Base-by-base conservation (phyloP, 2,329 filamentous ascomycete genomes). In the Talaromyces sp. region DNA sequence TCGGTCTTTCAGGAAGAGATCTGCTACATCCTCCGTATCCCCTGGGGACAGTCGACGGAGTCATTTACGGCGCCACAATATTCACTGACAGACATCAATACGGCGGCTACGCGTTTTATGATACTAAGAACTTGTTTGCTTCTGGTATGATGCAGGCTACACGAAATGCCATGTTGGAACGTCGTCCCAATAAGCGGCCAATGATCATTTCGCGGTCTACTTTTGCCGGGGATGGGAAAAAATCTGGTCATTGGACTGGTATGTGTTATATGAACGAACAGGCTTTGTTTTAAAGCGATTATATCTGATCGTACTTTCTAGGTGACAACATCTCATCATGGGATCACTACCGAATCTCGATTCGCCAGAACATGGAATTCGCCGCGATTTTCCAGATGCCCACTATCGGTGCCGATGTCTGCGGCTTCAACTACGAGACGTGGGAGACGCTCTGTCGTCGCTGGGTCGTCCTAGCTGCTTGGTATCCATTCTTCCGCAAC, bases 181-280 rank as follows among this genome's bases (percentile, higher is more conserved):
- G 89, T 8, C 84, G 88, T 0, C 88, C 89, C 0, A 72, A 73
- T 0, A 75, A 85, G 5, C 84, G 89, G 0, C 89, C 90, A 1
- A 71, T 93, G 61, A 79, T 93, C 52, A 89, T 93, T 65, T 91
- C 89, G 0, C 86, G 90, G 26, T 89, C 86, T 19, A 92, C 89
- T 0, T 93, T 90, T 68, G 86, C 88, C 2, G 89, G 90, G 4
- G 85, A 87, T 0, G 90, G 90, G 4, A 69, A 76, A 35, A 75
- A 82, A 56, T 81, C 84, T 24, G 81, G 82, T 5, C 83, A 86
- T 64, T 86, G 84, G 73, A 61, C 59, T 27, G 59, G 59, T 61
- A 56, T 14, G 29, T 4, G 13, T 35, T 14, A 3, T 27, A 3
- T 3, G 26, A 27, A 35, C 38, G 26, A 13, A 26, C 7, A 27